Evolutionary conservation across 139 green algal genomes (phyloP), one percentile per base, ranked within the genome.

Genomic region (Coelastrella sp.): DNA sequence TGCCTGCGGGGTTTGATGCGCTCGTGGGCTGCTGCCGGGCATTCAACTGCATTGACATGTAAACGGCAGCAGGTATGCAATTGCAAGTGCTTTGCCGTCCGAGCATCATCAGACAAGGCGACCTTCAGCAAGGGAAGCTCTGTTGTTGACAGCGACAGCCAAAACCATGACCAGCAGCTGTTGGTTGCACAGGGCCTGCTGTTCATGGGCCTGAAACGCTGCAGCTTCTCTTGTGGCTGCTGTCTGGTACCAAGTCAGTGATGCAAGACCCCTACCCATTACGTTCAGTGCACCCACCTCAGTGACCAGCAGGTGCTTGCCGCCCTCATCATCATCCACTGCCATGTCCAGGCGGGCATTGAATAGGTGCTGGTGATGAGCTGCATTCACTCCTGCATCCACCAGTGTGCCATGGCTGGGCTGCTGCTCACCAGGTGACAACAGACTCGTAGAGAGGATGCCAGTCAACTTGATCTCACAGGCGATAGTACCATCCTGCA

Each of bases 341-440:
- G 96, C 93, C 73, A 95, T 93, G 93, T 98, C 96, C 76, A 99
- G 72, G 11, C 97, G 91, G 60, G 93, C 94, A 65, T 91, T 93
- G 90, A 98, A 98, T 63, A 98, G 96, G 94, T 98, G 96, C 94
- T 99, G 96, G 93, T 96, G 95, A 74, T 93, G 84, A 91, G 96
- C 95, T 22, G 96, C 96, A 83, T 97, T 97, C 14, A 97, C 93
- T 4, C 93, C 90, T 8, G 94, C 92, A 9, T 89, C 93, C 8
- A 97, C 95, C 59, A 97, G 81, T 0, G 88, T 95, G 76, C 96
- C 96, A 84, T 94, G 91, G 17, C 72, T 78, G 72, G 60, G 24
- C 58, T 19, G 11, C 56, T 17, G n/a, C 70, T 91, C 88, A 27
- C 81, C 80, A 8, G 80, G 88, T 72, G 74, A 91, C 56, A 96